Evolutionary conservation across 225 moss, liverwort and hornwort genomes (phyloP).

Genomic region (Marchantia polymorpha): DNA sequence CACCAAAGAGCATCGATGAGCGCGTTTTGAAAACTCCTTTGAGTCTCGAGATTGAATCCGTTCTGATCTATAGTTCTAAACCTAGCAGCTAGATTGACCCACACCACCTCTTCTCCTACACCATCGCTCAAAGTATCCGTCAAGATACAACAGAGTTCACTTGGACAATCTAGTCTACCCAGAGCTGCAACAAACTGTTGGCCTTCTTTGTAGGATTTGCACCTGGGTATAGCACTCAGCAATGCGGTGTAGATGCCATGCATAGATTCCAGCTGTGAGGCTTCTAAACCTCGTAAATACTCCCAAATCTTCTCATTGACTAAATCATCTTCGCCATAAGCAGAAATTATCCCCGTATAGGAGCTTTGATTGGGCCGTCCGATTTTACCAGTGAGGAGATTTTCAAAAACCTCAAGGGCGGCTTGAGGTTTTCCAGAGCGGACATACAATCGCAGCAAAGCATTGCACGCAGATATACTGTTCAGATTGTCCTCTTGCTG

Average conservation of each 20-base stretch:
- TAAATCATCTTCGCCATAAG: constrained; percentile 54
- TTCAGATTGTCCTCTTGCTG: constrained; percentile 47
- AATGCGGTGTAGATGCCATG: constrained; percentile 59
- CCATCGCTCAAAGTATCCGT: constrained; percentile 33
- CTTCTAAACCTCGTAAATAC: constrained; percentile 49
- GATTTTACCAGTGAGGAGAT: constrained; percentile 34
- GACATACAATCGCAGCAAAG: constrained; percentile 66
- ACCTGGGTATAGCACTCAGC: constrained; percentile 65
- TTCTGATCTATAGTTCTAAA: constrained; percentile 62
- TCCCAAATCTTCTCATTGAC: constrained; percentile 59
- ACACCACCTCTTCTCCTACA: constrained; percentile 38
- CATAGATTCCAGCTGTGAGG: constrained; percentile 51
- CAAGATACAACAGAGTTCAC: constrained; percentile 57
- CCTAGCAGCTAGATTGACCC: constrained; percentile 38
- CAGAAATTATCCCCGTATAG: constrained; percentile 62
- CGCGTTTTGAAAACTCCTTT: constrained; percentile 74
- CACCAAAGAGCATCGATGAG: constrained; percentile 85
- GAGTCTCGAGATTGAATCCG: constrained; percentile 80
- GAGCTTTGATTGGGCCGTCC: constrained; percentile 75
- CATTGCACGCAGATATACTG: constrained; percentile 68
- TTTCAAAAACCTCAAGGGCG: constrained; percentile 58
- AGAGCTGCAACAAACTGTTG: constrained; percentile 47
- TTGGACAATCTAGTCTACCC: constrained; percentile 53
- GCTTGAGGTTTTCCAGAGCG: constrained; percentile 59
- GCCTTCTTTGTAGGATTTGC: constrained; percentile 56